phyloP scores from a whole-genome alignment of 2,329 filamentous ascomycete genomes.

The Paraconiothyrium sp. region DNA sequence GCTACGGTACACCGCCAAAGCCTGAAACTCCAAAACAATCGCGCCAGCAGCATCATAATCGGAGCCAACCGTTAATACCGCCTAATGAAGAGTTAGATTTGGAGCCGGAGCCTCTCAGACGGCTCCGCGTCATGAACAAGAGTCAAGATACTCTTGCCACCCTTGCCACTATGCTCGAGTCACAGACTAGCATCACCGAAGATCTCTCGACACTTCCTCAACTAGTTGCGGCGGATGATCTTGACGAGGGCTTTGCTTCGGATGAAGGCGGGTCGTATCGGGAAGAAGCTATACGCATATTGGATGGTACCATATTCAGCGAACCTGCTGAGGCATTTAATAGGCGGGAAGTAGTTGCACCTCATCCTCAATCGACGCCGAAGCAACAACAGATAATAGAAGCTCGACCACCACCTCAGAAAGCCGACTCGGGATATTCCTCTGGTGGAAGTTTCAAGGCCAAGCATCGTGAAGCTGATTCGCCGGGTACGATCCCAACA shows the following conservation, averaged over 20 bases:
- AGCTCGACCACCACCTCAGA: slow-evolving; percentile 36
- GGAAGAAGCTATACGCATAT: slow-evolving; percentile 29
- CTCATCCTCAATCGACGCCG: neutral
- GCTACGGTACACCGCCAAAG: slow-evolving; percentile 27
- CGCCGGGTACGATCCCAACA: slow-evolving; percentile 21
- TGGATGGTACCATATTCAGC: slow-evolving; percentile 34
- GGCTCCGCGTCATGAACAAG: slow-evolving; percentile 29
- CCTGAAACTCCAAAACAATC: slow-evolving; percentile 10
- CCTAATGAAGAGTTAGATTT: slow-evolving; percentile 14
- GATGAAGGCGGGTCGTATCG: slow-evolving; percentile 15
- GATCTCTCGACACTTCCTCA: slow-evolving; percentile 33
- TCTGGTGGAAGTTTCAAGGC: slow-evolving; percentile 45
- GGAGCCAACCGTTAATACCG: neutral
- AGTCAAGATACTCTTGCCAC: slow-evolving; percentile 31
- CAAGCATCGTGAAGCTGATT: slow-evolving; percentile 18
- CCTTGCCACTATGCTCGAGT: slow-evolving; percentile 35
- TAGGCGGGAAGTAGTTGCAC: neutral
- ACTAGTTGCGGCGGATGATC: neutral
- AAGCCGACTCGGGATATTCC: slow-evolving; percentile 53
- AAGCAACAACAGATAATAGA: neutral
- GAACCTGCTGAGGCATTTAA: slow-evolving; percentile 19
- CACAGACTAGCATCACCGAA: slow-evolving; percentile 38
- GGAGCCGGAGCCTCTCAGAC: slow-evolving; percentile 24
- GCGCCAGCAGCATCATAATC: neutral
- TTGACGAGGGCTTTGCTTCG: slow-evolving; percentile 20